These are phyloP conservation scores for Tetrahymena malaccensis DNA, from an alignment of 73 alveolate species.

Conservation along the genomic window DNA sequence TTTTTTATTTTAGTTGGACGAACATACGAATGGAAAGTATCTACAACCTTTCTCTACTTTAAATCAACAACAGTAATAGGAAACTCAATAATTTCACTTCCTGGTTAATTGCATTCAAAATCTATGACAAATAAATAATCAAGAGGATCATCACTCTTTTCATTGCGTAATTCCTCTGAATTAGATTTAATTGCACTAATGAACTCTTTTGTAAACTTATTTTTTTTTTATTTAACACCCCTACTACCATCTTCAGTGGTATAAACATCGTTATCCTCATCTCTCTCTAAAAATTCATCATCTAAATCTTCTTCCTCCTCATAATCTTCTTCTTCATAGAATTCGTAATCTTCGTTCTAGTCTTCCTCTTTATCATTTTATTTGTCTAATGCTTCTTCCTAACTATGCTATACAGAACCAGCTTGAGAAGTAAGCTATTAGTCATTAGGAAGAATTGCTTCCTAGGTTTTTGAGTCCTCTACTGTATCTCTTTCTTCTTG, in stretches of 20 bases:
- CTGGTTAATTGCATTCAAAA: background rate
- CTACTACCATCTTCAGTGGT: background rate
- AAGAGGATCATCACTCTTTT: background rate
- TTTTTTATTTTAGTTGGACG: background rate
- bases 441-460: background rate
- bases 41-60: background rate
- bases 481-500: background rate
- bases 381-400: background rate
- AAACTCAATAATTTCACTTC: background rate
- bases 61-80: background rate
- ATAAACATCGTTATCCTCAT: background rate
- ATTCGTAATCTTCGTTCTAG: background rate
- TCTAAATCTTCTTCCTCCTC: background rate
- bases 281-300: background rate
- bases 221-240: background rate
- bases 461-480: background rate
- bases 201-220: background rate
- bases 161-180: background rate
- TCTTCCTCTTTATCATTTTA: background rate
- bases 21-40: background rate
- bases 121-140: background rate
- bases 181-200: background rate
- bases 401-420: background rate
- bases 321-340: background rate
- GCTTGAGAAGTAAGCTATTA: background rate